These are phyloP conservation scores for Xylaria nigripes DNA, from an alignment of 495 filamentous ascomycete species.

Conservation along the genomic window DNA sequence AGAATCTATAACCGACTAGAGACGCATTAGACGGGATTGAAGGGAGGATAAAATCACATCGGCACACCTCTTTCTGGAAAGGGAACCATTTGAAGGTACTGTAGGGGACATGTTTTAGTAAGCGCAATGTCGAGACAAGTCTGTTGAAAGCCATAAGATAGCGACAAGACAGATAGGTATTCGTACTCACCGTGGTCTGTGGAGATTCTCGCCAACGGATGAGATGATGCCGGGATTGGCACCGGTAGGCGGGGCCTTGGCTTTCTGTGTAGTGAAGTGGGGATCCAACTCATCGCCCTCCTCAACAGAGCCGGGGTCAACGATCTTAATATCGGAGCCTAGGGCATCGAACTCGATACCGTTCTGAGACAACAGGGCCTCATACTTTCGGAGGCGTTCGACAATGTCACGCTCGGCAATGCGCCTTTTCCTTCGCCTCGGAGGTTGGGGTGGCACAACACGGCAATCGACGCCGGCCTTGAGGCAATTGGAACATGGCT, in stretches of 20 bases:
- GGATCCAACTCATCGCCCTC: slow-evolving; percentile 44
- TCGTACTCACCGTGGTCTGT: slow-evolving; percentile 17
- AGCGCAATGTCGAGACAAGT: neutral
- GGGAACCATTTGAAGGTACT: slow-evolving; percentile 36
- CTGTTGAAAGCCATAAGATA: neutral
- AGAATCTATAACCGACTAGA: slow-evolving; percentile 42
- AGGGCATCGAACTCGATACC: slow-evolving; percentile 43
- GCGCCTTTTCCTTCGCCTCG: slow-evolving; percentile 52
- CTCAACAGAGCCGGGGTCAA: slow-evolving; percentile 33
- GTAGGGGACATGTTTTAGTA: neutral
- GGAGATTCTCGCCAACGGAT: slow-evolving; percentile 22
- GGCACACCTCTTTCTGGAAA: slow-evolving; percentile 36
- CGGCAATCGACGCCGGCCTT: slow-evolving; percentile 54
- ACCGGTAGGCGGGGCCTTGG: slow-evolving; percentile 20
- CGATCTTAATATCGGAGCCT: slow-evolving; percentile 34
- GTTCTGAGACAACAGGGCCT: slow-evolving; percentile 43
- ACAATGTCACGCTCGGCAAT: slow-evolving; percentile 43
- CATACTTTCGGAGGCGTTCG: slow-evolving; percentile 47
- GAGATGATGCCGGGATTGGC: slow-evolving; percentile 22
- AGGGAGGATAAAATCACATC: neutral
- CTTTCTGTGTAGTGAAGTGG: slow-evolving; percentile 31
- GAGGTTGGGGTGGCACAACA: slow-evolving; percentile 50
- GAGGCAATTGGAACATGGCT: slow-evolving; percentile 58
- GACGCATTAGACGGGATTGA: slow-evolving; percentile 12
- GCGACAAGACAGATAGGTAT: neutral